Base-by-base conservation (phyloP, 768 basidiomycete genomes). In the Xerocomus potaroensis region DNA sequence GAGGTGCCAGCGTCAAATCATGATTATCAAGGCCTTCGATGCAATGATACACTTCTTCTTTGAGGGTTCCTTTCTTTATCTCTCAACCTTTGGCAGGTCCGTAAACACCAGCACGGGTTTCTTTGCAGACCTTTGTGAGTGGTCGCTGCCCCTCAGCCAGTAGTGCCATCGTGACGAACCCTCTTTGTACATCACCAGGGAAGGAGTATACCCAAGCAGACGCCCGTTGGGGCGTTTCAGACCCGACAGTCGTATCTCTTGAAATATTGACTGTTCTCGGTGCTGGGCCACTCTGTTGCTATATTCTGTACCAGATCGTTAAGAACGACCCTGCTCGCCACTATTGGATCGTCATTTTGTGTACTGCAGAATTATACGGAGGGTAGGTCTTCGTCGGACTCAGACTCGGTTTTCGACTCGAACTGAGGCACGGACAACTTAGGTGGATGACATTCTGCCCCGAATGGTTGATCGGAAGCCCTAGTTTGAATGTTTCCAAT, bases 381-480 rank as follows among this genome's bases (percentile, higher is more conserved):
- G 83, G 83, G 80, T 87, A 38, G 33, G 74, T 61, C n/a, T 24
- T 24, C 5, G 43, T 23, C 18, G n/a, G n/a, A n/a, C n/a, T 41
- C 34, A 31, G 15, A 21, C 7, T 27, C 2, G 4, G 18, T 22
- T 8, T 15, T 7, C 5, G 14, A 33, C 10, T 29, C 19, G 4
- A 30, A 16, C 38, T 40, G 33, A 44, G 15, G 30, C 39, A 22
- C 34, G 23, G 14, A 41, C 19, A 11, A 14, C 30, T 1, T 49
- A 83, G 82, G 24, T 90, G 82, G 82, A 90, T 91, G 89, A 91
- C 88, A 3, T 91, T 91, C 67, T 83, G 81, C 58, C 89, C 89
- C 1, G 89, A 91, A 66, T 91, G 87, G 87, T 68, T 91, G 39
- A 81, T 77, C 1, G 87, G 85, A 16, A 85, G 79, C 57, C 79